phyloP scores from a whole-genome alignment of 805 yeast species.

The Starmerella geochares region DNA sequence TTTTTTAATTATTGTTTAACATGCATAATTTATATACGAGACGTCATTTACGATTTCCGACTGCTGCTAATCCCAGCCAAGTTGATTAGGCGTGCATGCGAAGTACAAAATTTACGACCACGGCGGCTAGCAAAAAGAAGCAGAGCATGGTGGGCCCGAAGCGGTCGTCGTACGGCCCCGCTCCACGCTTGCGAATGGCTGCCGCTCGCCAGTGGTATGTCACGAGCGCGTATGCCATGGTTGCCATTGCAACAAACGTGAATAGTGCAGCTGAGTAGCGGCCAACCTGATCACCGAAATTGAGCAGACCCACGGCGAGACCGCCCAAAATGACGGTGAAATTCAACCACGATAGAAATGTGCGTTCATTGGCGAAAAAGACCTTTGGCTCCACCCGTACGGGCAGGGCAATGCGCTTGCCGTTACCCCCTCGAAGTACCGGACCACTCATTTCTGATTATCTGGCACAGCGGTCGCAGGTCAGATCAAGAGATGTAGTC shows the following conservation, averaged over 20 bases:
- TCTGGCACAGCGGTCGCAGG: neutral
- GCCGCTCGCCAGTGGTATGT: constrained; percentile 99
- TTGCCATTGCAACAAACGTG: constrained; percentile 93
- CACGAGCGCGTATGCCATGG: constrained; percentile 89
- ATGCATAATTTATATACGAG: neutral
- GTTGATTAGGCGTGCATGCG: constrained; percentile 42
- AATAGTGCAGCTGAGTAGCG: constrained; percentile 86
- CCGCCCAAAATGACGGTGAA: constrained; percentile 98
- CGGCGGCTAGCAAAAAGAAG: constrained; percentile 84
- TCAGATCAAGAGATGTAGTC: neutral
- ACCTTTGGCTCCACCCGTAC: constrained; percentile 98
- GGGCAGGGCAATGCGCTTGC: constrained; percentile 92
- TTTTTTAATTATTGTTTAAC: constrained; percentile 2
- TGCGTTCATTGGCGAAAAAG: constrained; percentile 97
- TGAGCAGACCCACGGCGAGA: constrained; percentile 86
- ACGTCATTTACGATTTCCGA: neutral
- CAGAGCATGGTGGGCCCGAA: constrained; percentile 97
- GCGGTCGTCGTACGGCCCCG: constrained; percentile 98
- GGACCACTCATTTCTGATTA: constrained; percentile 38
- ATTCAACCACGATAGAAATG: constrained; percentile 95
- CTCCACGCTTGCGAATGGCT: constrained; percentile 93
- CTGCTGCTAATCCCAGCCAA: neutral
- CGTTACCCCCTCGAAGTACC: constrained; percentile 59
- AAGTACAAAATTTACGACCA: constrained; percentile 79
- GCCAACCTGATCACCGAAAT: constrained; percentile 92